Evolutionary conservation across 768 basidiomycete genomes (phyloP), one percentile per base, ranked within the genome.

Genomic region (Collybia mongolica): DNA sequence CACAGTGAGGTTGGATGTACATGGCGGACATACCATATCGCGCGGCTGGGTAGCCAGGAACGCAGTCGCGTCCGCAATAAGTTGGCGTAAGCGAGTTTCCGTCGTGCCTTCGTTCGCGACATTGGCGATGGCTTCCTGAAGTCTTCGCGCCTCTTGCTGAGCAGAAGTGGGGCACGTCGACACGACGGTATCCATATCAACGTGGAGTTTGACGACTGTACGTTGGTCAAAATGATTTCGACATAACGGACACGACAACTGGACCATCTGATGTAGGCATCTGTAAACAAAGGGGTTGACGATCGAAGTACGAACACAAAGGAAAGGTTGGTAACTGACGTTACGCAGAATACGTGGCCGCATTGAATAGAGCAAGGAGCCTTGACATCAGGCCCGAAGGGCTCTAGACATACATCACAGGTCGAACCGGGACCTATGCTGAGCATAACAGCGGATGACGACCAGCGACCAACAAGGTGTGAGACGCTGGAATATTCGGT

Each of bases 351-450:
- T 49, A 83, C 79, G 62, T 90, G 87, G 15, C 88, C 88, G 53
- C 88, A 90, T 42, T 73, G 52, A 58, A 89, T 85, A 43, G 81
- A 76, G 60, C 83, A 80, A 44, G 87, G 86, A 6, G 76, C 72
- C 61, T 80, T 83, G 40, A 56, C 56, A 44, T 78, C 79, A 46
- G 64, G 64, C 44, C 72, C 73, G 62, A 84, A 89, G 26, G 69
- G 65, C 57, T 90, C 87, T 57, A 84, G 74, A 69, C 88, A 90
- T 60, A 90, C 78, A 69, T 90, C 88, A 76, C 88, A 90, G 43
- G 73, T 72, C 59, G 88, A 88, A 70, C 76, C 77, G 53, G 79
- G 62, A 59, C 80, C 79, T 64, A 87, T 64, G 65, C 77, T 79
- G 59, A 90, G 77, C 89, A 90, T 89, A 53, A 54, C 55, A 48